Evolutionary conservation across 129 eudicot species (phyloP).

Genomic region (Saussurea involucrata): DNA sequence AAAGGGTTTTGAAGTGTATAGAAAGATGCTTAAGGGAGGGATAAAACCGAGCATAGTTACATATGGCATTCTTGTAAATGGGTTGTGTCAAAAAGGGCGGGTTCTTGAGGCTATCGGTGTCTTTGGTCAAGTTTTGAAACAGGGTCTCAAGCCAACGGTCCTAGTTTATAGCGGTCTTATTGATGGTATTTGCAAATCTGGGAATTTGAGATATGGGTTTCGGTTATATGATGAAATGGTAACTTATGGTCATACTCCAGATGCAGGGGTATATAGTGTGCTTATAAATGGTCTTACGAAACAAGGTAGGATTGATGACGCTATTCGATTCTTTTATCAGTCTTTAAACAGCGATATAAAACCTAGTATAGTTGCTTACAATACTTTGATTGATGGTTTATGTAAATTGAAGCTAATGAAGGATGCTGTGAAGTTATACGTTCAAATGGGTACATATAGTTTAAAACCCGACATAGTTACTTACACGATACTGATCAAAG

Average conservation of each 20-base stretch:
- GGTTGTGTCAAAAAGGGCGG: constrained; percentile 42
- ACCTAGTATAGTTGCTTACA: constrained; percentile 39
- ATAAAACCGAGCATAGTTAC: constrained; percentile 54
- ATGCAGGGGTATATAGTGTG: constrained; percentile 34
- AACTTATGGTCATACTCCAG: constrained; percentile 45
- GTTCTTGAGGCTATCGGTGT: constrained; percentile 45
- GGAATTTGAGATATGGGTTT: constrained; percentile 47
- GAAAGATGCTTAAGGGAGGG: constrained; percentile 43
- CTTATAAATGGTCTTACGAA: constrained; percentile 60
- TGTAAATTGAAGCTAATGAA: constrained; percentile 45
- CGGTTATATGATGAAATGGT: constrained; percentile 42
- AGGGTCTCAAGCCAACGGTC: constrained; percentile 48
- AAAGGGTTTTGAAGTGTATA: constrained; percentile 49
- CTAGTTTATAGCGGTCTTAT: constrained; percentile 43
- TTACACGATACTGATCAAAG: constrained; percentile 58
- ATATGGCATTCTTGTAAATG: constrained; percentile 53
- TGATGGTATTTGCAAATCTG: constrained; percentile 58
- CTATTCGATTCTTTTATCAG: constrained; percentile 50
- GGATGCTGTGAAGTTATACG: constrained; percentile 46
- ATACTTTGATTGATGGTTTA: constrained; percentile 54
- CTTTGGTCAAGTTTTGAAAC: constrained; percentile 50
- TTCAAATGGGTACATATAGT: constrained; percentile 32
- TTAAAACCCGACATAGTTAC: constrained; percentile 52
- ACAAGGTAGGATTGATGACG: constrained; percentile 46
- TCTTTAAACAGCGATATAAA: constrained; percentile 31